Base-by-base conservation (phyloP, 768 basidiomycete species). In the Cystobasidium onofrii region DNA sequence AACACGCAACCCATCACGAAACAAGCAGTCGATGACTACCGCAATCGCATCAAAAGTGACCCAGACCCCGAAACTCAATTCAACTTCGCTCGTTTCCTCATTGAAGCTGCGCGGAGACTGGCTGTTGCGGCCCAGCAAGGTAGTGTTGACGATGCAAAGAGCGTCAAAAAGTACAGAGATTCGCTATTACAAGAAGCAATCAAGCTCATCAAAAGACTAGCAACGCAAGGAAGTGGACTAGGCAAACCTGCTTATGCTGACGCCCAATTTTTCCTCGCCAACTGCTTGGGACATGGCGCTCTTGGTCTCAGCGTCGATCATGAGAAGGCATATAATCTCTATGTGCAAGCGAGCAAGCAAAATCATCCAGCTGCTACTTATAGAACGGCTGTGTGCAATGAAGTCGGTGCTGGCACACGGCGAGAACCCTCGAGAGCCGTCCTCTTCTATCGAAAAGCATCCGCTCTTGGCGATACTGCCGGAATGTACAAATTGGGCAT, bases 401-500 rank as follows among this genome's bases (percentile, higher is more conserved):
- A 98, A 81, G 91, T 98, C 77, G 96, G 96, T 29, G 94, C 92
- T 1, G 96, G 96, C 34, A 99, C 96, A 0, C 86, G 89, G 77
- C 86, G 88, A 77, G 95, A 98, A 79, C 88, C 88, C 0, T 85
- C 88, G 25, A 87, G 96, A 55, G 96, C 96, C 9, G 88, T 92
- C 31, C 89, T 92, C 3, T 97, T 99, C 80, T 98, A 97, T 83
- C 88, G 94, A 74, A 97, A 97, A 81, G 91, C 96, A 2, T 93
- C 93, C 10, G 92, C 92, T 0, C 83, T 98, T 41, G 94, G 94
- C 23, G 96, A 98, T 81, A 97, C 95, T 0, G 88, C 95, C 31
- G 96, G 93, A 1, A 99, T 98, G 96, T 98, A 96, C 84, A 98
- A 98, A 81, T 87, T 99, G n/a, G 93, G 93, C n/a, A 94, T 96